Base-by-base conservation (phyloP, 2,329 filamentous ascomycete genomes). In the Tolypocladium inflatum region DNA sequence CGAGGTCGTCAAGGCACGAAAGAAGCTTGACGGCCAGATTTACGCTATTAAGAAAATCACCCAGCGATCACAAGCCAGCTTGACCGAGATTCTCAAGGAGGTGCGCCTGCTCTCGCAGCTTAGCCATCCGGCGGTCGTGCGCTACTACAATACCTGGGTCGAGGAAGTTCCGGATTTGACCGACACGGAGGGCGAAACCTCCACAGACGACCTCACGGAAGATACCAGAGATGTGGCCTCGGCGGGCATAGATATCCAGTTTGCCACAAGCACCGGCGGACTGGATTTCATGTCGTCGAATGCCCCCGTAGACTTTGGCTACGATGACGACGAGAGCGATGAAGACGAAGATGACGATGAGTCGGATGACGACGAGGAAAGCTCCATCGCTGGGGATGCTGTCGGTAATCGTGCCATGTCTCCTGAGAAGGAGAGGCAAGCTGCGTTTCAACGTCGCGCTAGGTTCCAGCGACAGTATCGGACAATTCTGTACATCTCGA, bases 41-140 rank as follows among this genome's bases (percentile, higher is more conserved):
- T 99, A 97, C 73, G 94, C 94, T 21, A 90, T 99, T 69, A 99
- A 99, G 72, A 97, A 97, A 70, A 94, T 99, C 61, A 90, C 86
- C 1, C 90, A 94, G 64, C 87, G 87, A 55, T 90, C 90, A 1
- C 83, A 88, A 33, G 81, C 86, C 59, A 90, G 89, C 59, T 78
- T 97, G 43, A 92, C 89, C 0, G 89, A 96, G 68, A 86, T 92
- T 15, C 71, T 93, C 33, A 91, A 89, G 57, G 90, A 94, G 71
- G 93, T 97, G 45, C 88, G 92, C 69, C 76, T 97, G 10, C 78
- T 99, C 19, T 96, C 93, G n/a, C 85, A 91, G 60, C 81, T 99
- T 58, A 97, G 95, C 66, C 93, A 97, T 71, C 92, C 92, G 4
- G 80, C 84, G 26, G 84, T 87, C 17, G 91, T 97, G 59, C 86